A percentile compares a stretch with the other conserved stretches of the same genome.
These are phyloP conservation scores for Gracilaria gracilis DNA, from an alignment of 23 red algal species.

Conservation along the genomic window DNA sequence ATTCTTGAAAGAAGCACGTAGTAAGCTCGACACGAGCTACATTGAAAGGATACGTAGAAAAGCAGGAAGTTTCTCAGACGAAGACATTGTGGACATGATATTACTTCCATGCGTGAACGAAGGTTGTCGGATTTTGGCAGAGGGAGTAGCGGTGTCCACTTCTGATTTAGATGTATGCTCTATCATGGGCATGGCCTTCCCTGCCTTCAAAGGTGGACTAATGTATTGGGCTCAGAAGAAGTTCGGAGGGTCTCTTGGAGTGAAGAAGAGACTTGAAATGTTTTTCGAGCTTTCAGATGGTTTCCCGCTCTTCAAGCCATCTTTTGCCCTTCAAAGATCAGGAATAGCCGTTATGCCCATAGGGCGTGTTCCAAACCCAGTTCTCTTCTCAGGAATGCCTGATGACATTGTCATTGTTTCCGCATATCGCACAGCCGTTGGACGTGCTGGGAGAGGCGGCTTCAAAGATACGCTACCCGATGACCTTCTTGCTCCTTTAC, in stretches of 20 bases:
- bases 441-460: slow-evolving; percentile 86
- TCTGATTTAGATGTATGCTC: slow-evolving; percentile 89
- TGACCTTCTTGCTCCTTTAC: slow-evolving; percentile 84
- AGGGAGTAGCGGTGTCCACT: slow-evolving; percentile 71
- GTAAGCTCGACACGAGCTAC: slow-evolving; percentile 4
- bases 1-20: slow-evolving; percentile 66
- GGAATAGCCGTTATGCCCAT: slow-evolving; percentile 33
- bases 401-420: slow-evolving; percentile 94
- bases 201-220: slow-evolving; percentile 87
- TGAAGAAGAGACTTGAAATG: slow-evolving; percentile 72
- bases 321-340: slow-evolving; percentile 85
- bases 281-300: slow-evolving; percentile 59
- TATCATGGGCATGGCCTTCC: slow-evolving; percentile 93
- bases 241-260: slow-evolving; percentile 77
- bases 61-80: slow-evolving; percentile 53
- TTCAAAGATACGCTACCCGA: slow-evolving; percentile 95
- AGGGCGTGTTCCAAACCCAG: slow-evolving; percentile 61
- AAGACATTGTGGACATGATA: slow-evolving; percentile 89
- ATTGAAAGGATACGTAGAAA: background rate
- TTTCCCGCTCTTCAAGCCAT: slow-evolving; percentile 91
- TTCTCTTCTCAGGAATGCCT: slow-evolving; percentile 64
- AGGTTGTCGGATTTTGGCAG: slow-evolving; percentile 90
- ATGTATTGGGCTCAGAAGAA: slow-evolving; percentile 91
- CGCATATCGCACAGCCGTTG: slow-evolving; percentile 93
- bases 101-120: slow-evolving; percentile 96